Percentiles rank a stretch among this genome's conserved stretches.
Conservation (phyloP, 2,329 filamentous ascomycete genomes). For the Celoporthe dispersa region DNA sequence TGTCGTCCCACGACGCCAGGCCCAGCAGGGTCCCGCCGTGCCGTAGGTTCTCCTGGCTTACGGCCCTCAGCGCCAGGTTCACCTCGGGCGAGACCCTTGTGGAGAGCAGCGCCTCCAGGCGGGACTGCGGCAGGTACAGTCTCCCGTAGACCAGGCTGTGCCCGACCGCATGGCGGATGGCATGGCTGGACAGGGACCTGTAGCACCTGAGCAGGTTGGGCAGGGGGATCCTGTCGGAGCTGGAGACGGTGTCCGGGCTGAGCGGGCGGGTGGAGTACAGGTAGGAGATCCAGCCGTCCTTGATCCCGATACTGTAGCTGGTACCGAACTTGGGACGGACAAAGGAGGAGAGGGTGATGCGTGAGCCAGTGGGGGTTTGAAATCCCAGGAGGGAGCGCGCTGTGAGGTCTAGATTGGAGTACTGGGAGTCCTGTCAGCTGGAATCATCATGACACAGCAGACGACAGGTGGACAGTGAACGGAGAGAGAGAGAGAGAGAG, state of each 20-base stretch:
- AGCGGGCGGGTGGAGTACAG: constrained; percentile 89
- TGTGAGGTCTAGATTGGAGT: constrained; percentile 51
- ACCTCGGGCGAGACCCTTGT: constrained; percentile 76
- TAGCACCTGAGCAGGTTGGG: constrained; percentile 82
- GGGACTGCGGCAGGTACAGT: constrained; percentile 81
- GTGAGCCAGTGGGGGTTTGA: constrained; percentile 79
- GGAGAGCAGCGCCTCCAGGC: constrained; percentile 84
- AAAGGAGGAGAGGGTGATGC: constrained; percentile 86
- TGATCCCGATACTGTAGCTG: constrained; percentile 88
- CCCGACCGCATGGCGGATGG: constrained; percentile 19
- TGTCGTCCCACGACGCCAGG: constrained; percentile 79
- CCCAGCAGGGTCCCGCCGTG: constrained; percentile 79
- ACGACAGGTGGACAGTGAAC: too few relatives aligned
- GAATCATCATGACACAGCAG: not conserved
- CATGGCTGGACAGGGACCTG: constrained; percentile 65
- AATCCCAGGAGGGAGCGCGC: constrained; percentile 74
- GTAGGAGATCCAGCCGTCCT: constrained; percentile 97
- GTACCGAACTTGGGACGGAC: constrained; percentile 93
- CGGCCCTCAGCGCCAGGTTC: constrained; percentile 79
- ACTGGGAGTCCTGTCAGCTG: not conserved
- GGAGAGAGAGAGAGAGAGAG: not conserved
- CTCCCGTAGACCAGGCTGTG: constrained; percentile 72
- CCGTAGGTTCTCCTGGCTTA: constrained; percentile 71
- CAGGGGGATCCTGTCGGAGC: constrained; percentile 77
- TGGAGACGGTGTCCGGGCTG: constrained; percentile 63